Conservation (phyloP, 352 stramenopile species). For the Phytophthora syringae region DNA sequence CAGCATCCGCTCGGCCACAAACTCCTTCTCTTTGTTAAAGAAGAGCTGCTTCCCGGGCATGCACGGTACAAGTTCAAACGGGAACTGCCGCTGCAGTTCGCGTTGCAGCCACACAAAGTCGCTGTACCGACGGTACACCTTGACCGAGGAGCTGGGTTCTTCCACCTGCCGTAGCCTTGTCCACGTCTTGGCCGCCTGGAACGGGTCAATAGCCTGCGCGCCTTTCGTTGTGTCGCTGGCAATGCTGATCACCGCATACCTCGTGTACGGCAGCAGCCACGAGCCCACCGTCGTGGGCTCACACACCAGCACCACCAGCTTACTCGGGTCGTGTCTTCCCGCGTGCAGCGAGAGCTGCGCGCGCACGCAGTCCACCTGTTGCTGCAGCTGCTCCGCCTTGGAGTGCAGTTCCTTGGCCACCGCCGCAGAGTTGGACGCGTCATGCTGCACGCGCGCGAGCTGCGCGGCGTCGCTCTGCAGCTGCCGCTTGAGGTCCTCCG, state of each 20-base stretch:
- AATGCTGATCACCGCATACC: constrained; percentile 85
- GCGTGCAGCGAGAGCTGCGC: constrained; percentile 81
- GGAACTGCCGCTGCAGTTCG: constrained; percentile 69
- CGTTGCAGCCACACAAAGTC: constrained; percentile 88
- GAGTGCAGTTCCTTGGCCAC: constrained; percentile 74
- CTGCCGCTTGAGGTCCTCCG: constrained; percentile 74
- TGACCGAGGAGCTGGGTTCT: constrained; percentile 75
- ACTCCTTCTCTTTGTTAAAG: constrained; percentile 88
- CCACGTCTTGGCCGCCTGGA: constrained; percentile 78
- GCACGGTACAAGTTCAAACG: constrained; percentile 76
- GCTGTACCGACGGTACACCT: constrained; percentile 87
- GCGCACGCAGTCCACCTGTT: constrained; percentile 79
- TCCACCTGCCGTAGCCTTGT: constrained; percentile 76
- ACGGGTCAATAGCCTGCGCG: constrained; percentile 59
- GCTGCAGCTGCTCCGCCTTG: constrained; percentile 73
- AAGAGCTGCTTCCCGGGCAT: constrained; percentile 82
- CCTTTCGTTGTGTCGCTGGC: constrained; percentile 57
- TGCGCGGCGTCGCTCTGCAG: constrained; percentile 74
- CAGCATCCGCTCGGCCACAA: constrained; percentile 86
- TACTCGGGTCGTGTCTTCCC: constrained; percentile 74
- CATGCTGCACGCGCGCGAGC: constrained; percentile 71
- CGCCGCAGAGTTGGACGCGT: constrained; percentile 69
- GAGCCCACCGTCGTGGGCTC: constrained; percentile 83
- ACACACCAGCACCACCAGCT: constrained; percentile 83
- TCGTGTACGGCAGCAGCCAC: constrained; percentile 85